A percentile compares a stretch with the other conserved stretches of the same genome.
These are phyloP conservation scores for Eragrostis tef DNA, from an alignment of 202 grass and related monocot genomes.

Conservation along the genomic window DNA sequence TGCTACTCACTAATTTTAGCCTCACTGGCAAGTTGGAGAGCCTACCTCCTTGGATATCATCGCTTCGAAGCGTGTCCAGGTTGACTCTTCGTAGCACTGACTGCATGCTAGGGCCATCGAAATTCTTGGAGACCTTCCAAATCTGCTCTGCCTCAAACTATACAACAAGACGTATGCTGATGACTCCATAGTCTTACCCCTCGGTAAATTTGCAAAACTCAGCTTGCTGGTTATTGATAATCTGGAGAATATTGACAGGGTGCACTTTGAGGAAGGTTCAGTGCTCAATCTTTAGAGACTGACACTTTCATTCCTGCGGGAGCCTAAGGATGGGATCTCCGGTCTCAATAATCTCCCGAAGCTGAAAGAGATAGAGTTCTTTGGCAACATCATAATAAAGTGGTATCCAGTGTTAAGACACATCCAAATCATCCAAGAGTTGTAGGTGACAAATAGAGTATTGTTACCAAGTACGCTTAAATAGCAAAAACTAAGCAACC, in stretches of 20 bases:
- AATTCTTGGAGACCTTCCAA: conserved; percentile 46
- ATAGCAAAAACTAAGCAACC: background rate
- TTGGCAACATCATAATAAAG: conserved; percentile 45
- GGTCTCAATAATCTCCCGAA: conserved; percentile 13
- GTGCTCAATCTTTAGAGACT: conserved; percentile 29
- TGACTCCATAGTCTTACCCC: background rate
- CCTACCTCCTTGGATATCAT: conserved; percentile 36
- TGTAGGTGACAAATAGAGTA: conserved; percentile 42
- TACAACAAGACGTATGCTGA: conserved; percentile 49
- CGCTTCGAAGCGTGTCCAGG: background rate
- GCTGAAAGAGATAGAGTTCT: conserved; percentile 49
- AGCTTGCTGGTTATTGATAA: conserved; percentile 39
- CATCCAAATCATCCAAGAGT: conserved; percentile 43
- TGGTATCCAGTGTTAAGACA: conserved; percentile 36
- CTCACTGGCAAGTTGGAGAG: background rate
- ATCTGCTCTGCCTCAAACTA: conserved; percentile 47
- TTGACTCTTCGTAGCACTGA: conserved; percentile 23
- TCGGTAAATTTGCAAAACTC: background rate
- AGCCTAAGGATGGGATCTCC: conserved; percentile 27
- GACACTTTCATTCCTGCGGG: conserved; percentile 31
- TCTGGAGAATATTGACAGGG: conserved; percentile 33
- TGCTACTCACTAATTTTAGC: conserved; percentile 33
- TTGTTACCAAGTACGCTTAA: conserved; percentile 40
- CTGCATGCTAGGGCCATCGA: conserved; percentile 20
- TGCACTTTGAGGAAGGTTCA: conserved; percentile 31